These are phyloP conservation scores for Penicillium sp. DNA, from an alignment of 2,329 filamentous ascomycete genomes.

Conservation along the genomic window DNA sequence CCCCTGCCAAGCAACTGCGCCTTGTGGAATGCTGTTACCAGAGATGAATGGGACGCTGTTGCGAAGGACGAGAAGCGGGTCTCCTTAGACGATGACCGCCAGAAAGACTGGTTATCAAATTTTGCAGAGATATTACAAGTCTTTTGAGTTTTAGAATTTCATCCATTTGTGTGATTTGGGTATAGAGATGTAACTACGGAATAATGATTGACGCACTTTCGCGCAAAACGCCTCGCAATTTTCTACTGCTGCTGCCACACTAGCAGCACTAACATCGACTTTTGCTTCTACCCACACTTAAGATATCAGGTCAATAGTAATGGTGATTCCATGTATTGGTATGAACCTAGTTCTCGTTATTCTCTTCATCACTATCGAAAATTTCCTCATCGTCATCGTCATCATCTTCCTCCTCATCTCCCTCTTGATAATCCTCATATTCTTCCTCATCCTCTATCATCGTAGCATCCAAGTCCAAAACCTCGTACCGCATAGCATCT, in stretches of 20 bases:
- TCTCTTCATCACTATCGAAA: neutral
- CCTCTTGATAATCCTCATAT: constrained; percentile 26
- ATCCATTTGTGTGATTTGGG: neutral
- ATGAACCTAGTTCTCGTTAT: neutral
- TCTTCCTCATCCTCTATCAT: constrained; percentile 32
- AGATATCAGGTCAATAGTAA: no score
- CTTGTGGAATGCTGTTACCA: constrained; percentile 14
- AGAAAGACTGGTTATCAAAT: constrained; percentile 13
- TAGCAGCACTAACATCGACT: no score
- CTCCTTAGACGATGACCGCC: neutral
- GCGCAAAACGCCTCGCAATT: no score
- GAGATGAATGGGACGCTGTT: constrained; percentile 8
- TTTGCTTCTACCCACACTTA: no score
- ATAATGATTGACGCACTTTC: no score
- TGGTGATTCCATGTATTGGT: neutral
- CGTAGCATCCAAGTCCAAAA: constrained; percentile 55
- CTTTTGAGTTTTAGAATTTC: neutral
- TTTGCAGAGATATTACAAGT: constrained; percentile 3
- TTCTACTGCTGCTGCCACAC: no score
- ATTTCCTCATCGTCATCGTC: neutral
- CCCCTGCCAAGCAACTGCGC: constrained; percentile 14
- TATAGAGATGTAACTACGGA: neutral
- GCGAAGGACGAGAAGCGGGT: neutral
- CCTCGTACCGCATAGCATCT: constrained; percentile 53
- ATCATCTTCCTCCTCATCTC: neutral